Evolutionary conservation across 169 alveolate genomes (phyloP).

Genomic region (Plasmodium coatneyi): DNA sequence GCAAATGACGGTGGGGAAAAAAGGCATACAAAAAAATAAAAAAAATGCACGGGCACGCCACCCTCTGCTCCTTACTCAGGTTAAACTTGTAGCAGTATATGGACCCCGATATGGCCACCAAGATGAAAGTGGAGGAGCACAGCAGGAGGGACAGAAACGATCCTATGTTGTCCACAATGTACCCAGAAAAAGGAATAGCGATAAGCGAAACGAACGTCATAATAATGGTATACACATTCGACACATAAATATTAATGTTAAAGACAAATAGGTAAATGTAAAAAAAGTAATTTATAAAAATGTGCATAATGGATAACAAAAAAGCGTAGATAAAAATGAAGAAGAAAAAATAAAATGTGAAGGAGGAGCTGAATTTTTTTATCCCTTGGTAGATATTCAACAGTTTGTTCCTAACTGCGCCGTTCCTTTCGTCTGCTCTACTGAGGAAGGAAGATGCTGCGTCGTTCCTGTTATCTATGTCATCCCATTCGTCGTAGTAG

Average conservation of each 20-base stretch:
- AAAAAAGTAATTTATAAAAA: slow-evolving; percentile 65
- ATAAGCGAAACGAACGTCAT: slow-evolving; percentile 60
- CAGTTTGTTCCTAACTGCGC: not conserved
- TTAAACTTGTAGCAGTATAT: slow-evolving; percentile 56
- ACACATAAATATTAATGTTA: slow-evolving; percentile 62
- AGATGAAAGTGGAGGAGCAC: slow-evolving; percentile 55
- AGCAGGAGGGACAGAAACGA: slow-evolving; percentile 56
- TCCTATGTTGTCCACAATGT: slow-evolving; percentile 64
- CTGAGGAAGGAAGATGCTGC: not conserved
- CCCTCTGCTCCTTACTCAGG: slow-evolving; percentile 18
- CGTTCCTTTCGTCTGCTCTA: not conserved
- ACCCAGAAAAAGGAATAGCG: slow-evolving; percentile 74
- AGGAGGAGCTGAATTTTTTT: slow-evolving; percentile 40
- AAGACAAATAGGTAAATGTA: slow-evolving; percentile 58
- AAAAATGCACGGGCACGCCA: not conserved
- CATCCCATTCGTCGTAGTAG: not conserved
- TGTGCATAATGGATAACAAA: slow-evolving; percentile 58
- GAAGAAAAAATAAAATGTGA: slow-evolving; percentile 54
- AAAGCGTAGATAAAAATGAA: slow-evolving; percentile 69
- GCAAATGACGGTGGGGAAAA: not conserved
- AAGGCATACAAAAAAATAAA: not conserved
- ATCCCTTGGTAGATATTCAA: slow-evolving; percentile 13
- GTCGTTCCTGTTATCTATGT: not conserved
- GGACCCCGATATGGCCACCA: slow-evolving; percentile 67
- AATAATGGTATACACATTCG: slow-evolving; percentile 53